Evolutionary conservation across 352 stramenopile genomes (phyloP).

Genomic region (Pythium chondricola): DNA sequence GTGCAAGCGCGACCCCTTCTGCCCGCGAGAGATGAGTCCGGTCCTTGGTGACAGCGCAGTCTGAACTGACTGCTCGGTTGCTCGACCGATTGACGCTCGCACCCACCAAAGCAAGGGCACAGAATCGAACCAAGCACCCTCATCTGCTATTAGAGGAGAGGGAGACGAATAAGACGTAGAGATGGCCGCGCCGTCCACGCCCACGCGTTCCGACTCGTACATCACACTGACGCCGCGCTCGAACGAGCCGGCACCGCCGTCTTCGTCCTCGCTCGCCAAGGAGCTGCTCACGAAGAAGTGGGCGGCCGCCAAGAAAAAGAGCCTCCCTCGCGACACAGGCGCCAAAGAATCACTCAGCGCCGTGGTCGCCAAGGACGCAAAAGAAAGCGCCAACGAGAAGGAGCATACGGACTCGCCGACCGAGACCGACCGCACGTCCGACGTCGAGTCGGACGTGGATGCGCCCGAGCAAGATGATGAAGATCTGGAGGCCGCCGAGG

Average conservation of each 20-base stretch:
- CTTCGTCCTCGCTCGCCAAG: constrained; percentile 18
- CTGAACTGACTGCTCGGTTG: too few relatives aligned
- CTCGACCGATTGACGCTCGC: too few relatives aligned
- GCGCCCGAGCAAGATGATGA: constrained; percentile 20
- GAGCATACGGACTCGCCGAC: constrained; percentile 17
- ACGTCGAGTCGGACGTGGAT: constrained; percentile 21
- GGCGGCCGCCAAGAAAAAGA: constrained; percentile 20
- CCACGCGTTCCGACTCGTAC: constrained; percentile 15
- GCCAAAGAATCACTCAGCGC: not conserved
- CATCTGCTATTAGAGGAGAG: too few relatives aligned
- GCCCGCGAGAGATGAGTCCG: too few relatives aligned
- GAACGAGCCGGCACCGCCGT: constrained; percentile 9
- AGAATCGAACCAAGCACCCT: too few relatives aligned
- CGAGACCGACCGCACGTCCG: constrained; percentile 23
- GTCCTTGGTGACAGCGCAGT: too few relatives aligned
- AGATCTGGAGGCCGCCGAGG: constrained; percentile 24
- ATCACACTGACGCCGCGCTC: constrained; percentile 24
- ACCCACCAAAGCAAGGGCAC: too few relatives aligned
- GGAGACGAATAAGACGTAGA: too few relatives aligned
- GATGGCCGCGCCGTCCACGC: too few relatives aligned
- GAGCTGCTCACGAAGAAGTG: constrained; percentile 19
- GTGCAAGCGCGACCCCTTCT: too few relatives aligned
- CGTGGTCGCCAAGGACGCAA: constrained; percentile 1
- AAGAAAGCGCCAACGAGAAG: not conserved
- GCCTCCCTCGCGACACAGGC: not conserved